These are phyloP conservation scores for Verticillium dahliae DNA, from an alignment of 2,329 filamentous ascomycete species.

Conservation along the genomic window DNA sequence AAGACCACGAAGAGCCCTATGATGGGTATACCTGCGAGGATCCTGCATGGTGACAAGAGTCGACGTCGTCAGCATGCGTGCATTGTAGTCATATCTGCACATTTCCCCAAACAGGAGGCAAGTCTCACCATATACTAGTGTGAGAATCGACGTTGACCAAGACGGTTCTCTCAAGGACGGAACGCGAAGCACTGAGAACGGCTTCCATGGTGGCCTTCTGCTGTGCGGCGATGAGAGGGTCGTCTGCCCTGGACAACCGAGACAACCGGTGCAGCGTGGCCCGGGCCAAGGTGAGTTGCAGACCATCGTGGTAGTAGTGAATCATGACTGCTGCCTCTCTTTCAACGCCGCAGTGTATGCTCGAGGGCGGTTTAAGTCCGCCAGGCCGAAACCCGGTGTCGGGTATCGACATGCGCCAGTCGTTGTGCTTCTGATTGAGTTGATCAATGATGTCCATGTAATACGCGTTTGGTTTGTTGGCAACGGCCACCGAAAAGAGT, in stretches of 20 bases:
- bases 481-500: constrained; percentile 20
- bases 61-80: neutral
- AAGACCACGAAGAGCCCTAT: constrained; percentile 32
- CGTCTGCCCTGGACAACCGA: constrained; percentile 8
- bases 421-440: constrained; percentile 18
- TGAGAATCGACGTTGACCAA: constrained; percentile 21
- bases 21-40: constrained; percentile 27
- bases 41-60: constrained; percentile 9
- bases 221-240: constrained; percentile 5
- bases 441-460: constrained; percentile 19
- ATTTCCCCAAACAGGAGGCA: neutral
- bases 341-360: constrained; percentile 3
- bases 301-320: constrained; percentile 20
- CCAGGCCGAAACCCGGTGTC: constrained; percentile 11
- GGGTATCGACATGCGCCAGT: constrained; percentile 20
- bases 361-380: constrained; percentile 1
- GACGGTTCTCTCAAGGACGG: constrained; percentile 20
- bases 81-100: neutral
- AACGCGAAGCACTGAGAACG: constrained; percentile 14
- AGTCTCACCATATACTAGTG: constrained; percentile 18
- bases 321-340: constrained; percentile 1
- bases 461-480: constrained; percentile 15
- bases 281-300: constrained; percentile 18
- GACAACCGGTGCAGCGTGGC: constrained; percentile 14
- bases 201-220: constrained; percentile 10